Conservation (phyloP, 2,329 filamentous ascomycete species). For the Scleromitrula shiraiana region DNA sequence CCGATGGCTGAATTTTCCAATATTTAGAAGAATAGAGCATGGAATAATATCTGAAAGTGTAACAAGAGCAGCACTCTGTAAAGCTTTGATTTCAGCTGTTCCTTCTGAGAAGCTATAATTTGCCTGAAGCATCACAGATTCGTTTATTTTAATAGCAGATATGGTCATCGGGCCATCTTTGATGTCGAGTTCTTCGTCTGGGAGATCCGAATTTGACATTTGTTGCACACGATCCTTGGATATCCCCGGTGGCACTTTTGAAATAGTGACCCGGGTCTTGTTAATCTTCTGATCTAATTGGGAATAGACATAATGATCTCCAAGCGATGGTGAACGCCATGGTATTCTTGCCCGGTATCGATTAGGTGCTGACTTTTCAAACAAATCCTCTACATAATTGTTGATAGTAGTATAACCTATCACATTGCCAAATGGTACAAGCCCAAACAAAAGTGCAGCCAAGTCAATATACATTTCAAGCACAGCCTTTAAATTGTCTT, state of each 20-base stretch:
- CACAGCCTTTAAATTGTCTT: neutral
- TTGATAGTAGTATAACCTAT: neutral
- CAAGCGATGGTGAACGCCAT: neutral
- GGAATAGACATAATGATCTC: neutral
- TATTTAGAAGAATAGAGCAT: conserved; percentile 1
- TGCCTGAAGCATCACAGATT: neutral
- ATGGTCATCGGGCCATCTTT: neutral
- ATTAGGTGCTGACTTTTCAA: neutral
- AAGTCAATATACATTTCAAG: neutral
- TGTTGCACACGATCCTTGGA: neutral
- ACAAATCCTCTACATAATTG: neutral
- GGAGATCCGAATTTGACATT: neutral
- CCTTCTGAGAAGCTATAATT: neutral
- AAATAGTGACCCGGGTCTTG: neutral
- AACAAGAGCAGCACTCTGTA: neutral
- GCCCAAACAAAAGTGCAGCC: neutral
- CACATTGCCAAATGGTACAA: neutral
- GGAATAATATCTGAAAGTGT: conserved; percentile 1
- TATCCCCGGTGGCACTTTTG: neutral
- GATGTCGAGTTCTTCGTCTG: neutral
- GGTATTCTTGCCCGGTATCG: neutral
- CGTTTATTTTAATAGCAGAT: neutral
- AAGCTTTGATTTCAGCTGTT: neutral
- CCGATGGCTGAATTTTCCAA: neutral
- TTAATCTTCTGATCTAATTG: neutral